These are phyloP conservation scores for Trichoderma asperelloides DNA, from an alignment of 495 filamentous ascomycete genomes.

Conservation along the genomic window DNA sequence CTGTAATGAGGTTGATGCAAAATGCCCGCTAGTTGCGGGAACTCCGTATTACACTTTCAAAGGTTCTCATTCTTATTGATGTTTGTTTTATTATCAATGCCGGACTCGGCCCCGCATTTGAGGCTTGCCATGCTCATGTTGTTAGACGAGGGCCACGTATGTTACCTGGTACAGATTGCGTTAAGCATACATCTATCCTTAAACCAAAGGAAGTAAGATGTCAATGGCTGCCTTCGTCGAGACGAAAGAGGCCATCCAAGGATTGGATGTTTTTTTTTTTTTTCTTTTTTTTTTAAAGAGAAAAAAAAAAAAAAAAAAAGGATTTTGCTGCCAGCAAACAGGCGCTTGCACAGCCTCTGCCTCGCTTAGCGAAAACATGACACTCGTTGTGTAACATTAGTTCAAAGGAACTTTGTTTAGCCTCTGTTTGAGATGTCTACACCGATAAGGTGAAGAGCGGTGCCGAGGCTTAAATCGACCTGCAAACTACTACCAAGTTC, in stretches of 20 bases:
- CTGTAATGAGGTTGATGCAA: too few species aligned
- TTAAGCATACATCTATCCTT: too few species aligned
- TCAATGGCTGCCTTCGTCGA: neutral
- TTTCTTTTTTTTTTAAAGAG: too few species aligned
- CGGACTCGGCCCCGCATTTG: too few species aligned
- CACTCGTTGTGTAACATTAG: neutral
- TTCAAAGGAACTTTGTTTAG: neutral
- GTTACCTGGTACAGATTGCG: too few species aligned
- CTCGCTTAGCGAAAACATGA: neutral
- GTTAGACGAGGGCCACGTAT: too few species aligned
- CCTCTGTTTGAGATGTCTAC: neutral
- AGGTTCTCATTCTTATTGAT: too few species aligned
- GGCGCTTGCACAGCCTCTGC: neutral
- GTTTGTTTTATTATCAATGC: too few species aligned
- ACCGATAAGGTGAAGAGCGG: neutral
- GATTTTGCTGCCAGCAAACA: neutral
- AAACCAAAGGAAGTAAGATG: neutral
- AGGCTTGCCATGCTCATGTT: too few species aligned
- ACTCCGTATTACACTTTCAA: too few species aligned
- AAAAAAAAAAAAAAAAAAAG: too few species aligned
- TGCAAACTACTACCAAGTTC: neutral
- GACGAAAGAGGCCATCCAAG: neutral
- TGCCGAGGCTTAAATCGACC: neutral
- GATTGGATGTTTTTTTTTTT: neutral
- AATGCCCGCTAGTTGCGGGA: too few species aligned